These are phyloP conservation scores for Malassezia slooffiae DNA, from an alignment of 1,284 basidiomycete genomes.

Conservation along the genomic window DNA sequence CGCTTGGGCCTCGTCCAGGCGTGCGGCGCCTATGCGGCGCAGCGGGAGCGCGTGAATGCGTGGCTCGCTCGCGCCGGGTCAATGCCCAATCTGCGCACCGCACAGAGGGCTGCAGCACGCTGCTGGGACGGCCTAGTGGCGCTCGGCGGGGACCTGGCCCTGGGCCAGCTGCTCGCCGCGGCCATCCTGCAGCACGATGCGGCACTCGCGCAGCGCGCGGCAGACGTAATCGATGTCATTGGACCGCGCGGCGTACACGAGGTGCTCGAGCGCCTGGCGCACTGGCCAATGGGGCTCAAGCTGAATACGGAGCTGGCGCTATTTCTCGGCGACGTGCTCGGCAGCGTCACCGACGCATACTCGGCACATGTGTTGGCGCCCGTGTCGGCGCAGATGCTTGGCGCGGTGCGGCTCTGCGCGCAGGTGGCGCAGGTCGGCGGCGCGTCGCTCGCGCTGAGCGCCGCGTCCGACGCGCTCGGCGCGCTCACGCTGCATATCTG, in stretches of 20 bases:
- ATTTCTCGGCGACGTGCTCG: constrained; percentile 63
- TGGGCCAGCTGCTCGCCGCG: neutral
- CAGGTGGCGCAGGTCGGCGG: constrained; percentile 52
- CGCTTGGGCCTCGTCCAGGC: too few relatives aligned
- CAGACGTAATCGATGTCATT: neutral
- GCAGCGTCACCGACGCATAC: constrained; percentile 15
- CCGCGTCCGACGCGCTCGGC: constrained; percentile 59
- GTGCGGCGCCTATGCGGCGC: too few relatives aligned
- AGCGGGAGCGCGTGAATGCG: too few relatives aligned
- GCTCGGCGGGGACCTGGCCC: neutral
- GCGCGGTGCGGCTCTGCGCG: neutral
- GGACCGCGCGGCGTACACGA: constrained; percentile 27
- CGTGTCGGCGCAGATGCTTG: constrained; percentile 9
- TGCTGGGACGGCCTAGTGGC: neutral
- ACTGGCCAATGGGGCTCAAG: constrained; percentile 92
- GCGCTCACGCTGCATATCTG: constrained; percentile 65
- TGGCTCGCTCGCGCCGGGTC: too few relatives aligned
- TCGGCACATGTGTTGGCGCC: constrained; percentile 10
- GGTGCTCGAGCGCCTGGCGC: constrained; percentile 70
- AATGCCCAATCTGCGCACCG: too few relatives aligned
- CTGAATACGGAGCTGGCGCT: constrained; percentile 82
- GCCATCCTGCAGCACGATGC: neutral
- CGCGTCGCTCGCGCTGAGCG: constrained; percentile 59
- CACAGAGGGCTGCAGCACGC: too few relatives aligned
- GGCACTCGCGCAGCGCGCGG: neutral